These are phyloP conservation scores for Termitomyces sp. DNA, from an alignment of 768 basidiomycete genomes.

Conservation along the genomic window DNA sequence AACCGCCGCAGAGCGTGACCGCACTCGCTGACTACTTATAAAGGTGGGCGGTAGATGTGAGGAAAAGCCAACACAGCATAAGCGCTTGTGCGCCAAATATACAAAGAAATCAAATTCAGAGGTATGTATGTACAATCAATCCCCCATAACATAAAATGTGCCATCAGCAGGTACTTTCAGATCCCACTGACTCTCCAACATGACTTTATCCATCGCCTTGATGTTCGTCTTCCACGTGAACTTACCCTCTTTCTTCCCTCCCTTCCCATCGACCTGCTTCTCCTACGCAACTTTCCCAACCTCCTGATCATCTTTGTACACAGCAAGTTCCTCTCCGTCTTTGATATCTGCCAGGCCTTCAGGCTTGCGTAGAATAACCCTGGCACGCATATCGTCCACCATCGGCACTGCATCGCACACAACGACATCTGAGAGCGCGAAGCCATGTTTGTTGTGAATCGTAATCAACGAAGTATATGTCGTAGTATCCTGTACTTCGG, in stretches of 20 bases:
- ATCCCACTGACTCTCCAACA: slow-evolving; percentile 47
- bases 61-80: no score
- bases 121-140: neutral
- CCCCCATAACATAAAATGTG: slow-evolving; percentile 12
- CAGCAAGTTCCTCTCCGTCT: slow-evolving; percentile 29
- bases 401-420: slow-evolving; percentile 43
- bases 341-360: slow-evolving; percentile 38
- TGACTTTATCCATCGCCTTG: slow-evolving; percentile 34
- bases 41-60: no score
- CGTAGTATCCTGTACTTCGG: slow-evolving; percentile 35
- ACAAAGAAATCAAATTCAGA: no score
- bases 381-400: slow-evolving; percentile 32
- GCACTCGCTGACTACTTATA: no score
- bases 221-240: slow-evolving; percentile 50
- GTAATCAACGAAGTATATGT: slow-evolving; percentile 45
- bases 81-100: no score
- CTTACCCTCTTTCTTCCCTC: slow-evolving; percentile 48
- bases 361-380: slow-evolving; percentile 42
- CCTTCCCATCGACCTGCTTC: slow-evolving; percentile 34
- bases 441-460: slow-evolving; percentile 46
- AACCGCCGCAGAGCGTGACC: no score
- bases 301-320: slow-evolving; percentile 25
- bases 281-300: slow-evolving; percentile 30
- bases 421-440: slow-evolving; percentile 35
- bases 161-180: slow-evolving; percentile 37